These are phyloP conservation scores for Cornus florida DNA, from an alignment of 148 eudicot species.

Conservation along the genomic window DNA sequence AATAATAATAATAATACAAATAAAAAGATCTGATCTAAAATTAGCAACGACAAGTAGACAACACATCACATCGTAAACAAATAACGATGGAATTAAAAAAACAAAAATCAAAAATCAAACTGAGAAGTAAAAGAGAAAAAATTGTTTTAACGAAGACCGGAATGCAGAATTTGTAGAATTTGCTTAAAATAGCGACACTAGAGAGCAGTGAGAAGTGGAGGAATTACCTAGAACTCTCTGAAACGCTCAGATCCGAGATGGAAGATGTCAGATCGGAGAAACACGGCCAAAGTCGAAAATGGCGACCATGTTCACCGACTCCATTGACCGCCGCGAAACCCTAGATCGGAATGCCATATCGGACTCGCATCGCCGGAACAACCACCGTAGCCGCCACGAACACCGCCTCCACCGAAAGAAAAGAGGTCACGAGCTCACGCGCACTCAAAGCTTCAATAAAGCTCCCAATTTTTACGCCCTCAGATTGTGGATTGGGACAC, in stretches of 20 bases:
- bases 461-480: slow-evolving; percentile 6
- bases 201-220: neutral
- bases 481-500: neutral
- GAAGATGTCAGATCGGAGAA: slow-evolving; percentile 1
- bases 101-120: too few relatives aligned
- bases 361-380: neutral
- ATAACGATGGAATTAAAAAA: too few relatives aligned
- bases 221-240: neutral
- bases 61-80: neutral
- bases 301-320: slow-evolving; percentile 1
- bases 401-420: neutral
- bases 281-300: neutral
- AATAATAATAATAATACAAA: neutral
- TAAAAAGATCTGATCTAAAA: neutral
- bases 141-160: too few relatives aligned
- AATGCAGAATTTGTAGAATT: neutral
- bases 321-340: neutral
- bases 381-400: neutral
- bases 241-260: neutral
- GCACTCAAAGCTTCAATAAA: neutral
- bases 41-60: neutral
- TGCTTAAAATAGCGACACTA: neutral
- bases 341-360: neutral
- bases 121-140: neutral
- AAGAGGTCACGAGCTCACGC: neutral